Conservation (phyloP, 805 yeast genomes). For the Myxozyma vanderwaltii region DNA sequence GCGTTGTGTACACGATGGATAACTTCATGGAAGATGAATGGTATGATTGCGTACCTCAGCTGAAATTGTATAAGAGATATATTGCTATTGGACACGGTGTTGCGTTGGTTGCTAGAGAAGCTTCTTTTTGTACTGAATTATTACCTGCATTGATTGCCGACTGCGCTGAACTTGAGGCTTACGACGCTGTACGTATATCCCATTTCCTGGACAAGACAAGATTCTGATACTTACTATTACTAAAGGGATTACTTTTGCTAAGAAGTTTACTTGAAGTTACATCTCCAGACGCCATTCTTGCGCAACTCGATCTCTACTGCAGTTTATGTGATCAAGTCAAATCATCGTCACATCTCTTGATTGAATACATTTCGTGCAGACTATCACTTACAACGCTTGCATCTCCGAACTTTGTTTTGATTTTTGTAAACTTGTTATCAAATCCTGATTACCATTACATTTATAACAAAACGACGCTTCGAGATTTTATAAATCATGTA, state of each 20-base stretch:
- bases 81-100: slow-evolving; percentile 31
- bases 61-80: slow-evolving; percentile 23
- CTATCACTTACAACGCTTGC: not conserved
- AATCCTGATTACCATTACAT: not conserved
- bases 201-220: no score
- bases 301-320: slow-evolving; percentile 8
- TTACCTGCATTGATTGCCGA: slow-evolving; percentile 21
- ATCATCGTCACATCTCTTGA: slow-evolving; percentile 8
- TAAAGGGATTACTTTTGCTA: slow-evolving; percentile 19
- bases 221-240: not conserved
- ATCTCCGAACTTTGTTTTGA: slow-evolving; percentile 1
- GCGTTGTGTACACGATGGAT: slow-evolving; percentile 25
- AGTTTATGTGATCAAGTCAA: slow-evolving; percentile 6
- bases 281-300: slow-evolving; percentile 4
- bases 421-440: not conserved
- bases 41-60: slow-evolving; percentile 24
- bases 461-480: not conserved
- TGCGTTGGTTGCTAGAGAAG: slow-evolving; percentile 23
- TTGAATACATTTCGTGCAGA: slow-evolving; percentile 6
- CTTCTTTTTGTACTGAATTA: slow-evolving; percentile 1
- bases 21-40: slow-evolving; percentile 28
- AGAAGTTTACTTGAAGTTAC: slow-evolving; percentile 11
- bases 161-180: slow-evolving; percentile 21
- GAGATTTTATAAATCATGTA: slow-evolving; percentile 5
- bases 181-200: slow-evolving; percentile 21